Conservation (phyloP, 2,329 filamentous ascomycete genomes). For the Talaromyces sp. region DNA sequence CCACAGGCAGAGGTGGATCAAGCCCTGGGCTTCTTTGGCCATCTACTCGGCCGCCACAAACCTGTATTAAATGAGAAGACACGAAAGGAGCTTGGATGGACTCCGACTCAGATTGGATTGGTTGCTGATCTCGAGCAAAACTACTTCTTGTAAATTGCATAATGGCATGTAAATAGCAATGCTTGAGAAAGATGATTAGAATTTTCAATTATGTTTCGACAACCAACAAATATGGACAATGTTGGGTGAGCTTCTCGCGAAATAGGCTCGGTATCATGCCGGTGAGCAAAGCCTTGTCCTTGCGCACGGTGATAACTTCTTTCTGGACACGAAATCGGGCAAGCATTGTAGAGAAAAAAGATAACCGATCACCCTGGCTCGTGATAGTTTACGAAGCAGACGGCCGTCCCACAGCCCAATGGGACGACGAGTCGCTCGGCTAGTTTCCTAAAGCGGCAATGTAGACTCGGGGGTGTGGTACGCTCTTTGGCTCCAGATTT, state of each 20-base stretch:
- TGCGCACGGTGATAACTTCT: not conserved
- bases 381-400: not conserved
- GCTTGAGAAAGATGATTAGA: not conserved
- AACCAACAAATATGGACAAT: not conserved
- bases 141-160: constrained; percentile 6
- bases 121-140: constrained; percentile 32
- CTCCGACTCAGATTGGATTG: constrained; percentile 26
- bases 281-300: not conserved
- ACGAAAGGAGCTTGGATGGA: constrained; percentile 38
- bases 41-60: constrained; percentile 31
- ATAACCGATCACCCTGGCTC: not conserved
- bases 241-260: not conserved
- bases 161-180: not conserved
- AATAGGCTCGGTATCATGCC: not conserved
- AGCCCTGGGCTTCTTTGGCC: constrained; percentile 33
- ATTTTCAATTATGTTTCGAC: not conserved
- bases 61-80: constrained; percentile 40
- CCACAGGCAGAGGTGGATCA: constrained; percentile 29
- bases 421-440: not conserved
- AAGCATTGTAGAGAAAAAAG: not conserved
- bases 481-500: not conserved
- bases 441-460: not conserved
- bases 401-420: not conserved
- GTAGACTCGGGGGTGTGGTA: not conserved
- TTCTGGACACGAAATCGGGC: not conserved